phyloP scores from a whole-genome alignment of 768 basidiomycete species.

The Tricholoma bakamatsutake region DNA sequence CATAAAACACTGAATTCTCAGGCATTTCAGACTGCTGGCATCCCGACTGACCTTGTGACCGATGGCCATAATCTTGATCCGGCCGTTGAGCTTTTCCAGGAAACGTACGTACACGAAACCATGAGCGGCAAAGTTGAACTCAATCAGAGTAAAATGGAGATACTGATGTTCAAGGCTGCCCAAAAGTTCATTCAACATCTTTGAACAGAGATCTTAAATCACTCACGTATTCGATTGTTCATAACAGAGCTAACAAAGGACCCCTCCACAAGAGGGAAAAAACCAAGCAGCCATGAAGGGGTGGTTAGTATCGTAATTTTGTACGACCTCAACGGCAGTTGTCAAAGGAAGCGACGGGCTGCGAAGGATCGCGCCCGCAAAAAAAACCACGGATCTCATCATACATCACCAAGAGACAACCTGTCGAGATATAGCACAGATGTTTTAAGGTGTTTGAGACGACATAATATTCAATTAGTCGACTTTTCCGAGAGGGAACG shows the following conservation, averaged over 20 bases:
- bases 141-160: neutral
- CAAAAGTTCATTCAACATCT: too few species aligned
- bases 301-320: too few species aligned
- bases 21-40: neutral
- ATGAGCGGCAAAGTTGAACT: neutral
- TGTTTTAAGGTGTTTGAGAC: neutral
- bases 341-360: neutral
- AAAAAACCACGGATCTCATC: neutral
- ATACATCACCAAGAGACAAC: neutral
- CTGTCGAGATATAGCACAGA: neutral
- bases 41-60: neutral
- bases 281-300: too few species aligned
- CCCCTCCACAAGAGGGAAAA: too few species aligned
- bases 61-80: neutral
- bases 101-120: neutral
- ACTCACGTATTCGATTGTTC: too few species aligned
- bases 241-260: too few species aligned
- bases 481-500: slow-evolving; percentile 26
- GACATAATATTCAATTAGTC: neutral
- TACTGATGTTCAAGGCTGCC: neutral
- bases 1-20: neutral
- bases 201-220: too few species aligned
- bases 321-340: neutral
- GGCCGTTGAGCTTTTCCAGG: neutral
- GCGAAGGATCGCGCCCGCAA: neutral